Percentiles rank a stretch among this genome's conserved stretches.
Conservation (phyloP, 192 early-diverging fungal species). For the Entophlyctis helioformis region DNA sequence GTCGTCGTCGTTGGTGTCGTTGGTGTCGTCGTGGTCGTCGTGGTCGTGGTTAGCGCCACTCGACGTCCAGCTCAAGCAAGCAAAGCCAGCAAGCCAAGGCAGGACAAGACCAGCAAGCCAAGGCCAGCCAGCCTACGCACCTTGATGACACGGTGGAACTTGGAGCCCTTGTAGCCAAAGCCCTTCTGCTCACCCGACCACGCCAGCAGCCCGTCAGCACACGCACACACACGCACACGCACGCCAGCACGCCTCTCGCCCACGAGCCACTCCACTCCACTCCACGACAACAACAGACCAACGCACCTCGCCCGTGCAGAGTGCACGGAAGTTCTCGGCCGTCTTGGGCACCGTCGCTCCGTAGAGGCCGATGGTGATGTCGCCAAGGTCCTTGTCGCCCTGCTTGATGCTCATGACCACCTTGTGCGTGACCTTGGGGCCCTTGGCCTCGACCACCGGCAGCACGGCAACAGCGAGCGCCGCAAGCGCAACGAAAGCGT, state of each 20-base stretch:
- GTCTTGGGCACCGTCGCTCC: conserved; percentile 36
- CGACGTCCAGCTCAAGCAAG: too few species aligned
- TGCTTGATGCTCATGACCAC: conserved; percentile 37
- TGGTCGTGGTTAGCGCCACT: too few species aligned
- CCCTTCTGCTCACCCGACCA: too few species aligned
- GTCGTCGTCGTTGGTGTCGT: too few species aligned
- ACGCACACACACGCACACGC: background rate
- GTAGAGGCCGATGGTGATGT: conserved; percentile 36
- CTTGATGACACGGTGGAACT: conserved; percentile 77
- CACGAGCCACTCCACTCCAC: background rate
- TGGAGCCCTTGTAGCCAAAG: conserved; percentile 83
- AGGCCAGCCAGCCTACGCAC: background rate
- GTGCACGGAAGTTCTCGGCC: conserved; percentile 91
- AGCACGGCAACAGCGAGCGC: too few species aligned
- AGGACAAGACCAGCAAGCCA: too few species aligned
- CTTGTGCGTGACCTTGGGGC: conserved; percentile 38
- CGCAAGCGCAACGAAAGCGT: too few species aligned
- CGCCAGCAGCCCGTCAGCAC: too few species aligned
- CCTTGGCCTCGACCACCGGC: conserved; percentile 7
- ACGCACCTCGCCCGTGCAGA: conserved; percentile 43
- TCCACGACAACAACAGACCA: too few species aligned
- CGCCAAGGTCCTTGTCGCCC: conserved; percentile 30
- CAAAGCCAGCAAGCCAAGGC: too few species aligned
- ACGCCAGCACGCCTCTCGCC: background rate
- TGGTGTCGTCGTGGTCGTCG: too few species aligned